Evolutionary conservation across 1,139 yeast genomes (phyloP), one percentile per base, ranked within the genome.

Genomic region (Pichia sp.): DNA sequence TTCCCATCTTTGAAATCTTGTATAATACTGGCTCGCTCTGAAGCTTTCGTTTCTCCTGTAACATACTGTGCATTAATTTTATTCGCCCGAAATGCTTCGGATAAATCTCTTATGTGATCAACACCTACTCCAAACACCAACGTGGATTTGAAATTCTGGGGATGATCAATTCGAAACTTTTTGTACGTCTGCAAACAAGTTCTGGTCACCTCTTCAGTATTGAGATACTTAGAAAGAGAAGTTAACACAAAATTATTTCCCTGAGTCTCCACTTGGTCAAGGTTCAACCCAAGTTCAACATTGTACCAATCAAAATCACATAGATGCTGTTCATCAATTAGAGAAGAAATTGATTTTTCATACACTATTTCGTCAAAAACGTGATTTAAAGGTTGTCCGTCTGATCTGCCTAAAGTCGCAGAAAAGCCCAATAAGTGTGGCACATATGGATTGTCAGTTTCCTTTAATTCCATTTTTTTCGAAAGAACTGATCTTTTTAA

Each of bases 81-180:
- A 46, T 72, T 65, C 0, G 59, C 52, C 36, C 75, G 75, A 52
- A 90, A 79, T 3, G 73, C 61, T 0, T 69, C 68, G 44, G 82
- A 73, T 10, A 90, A 56, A 0, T 72, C 65, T 38, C 65, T 64
- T 52, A 88, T 81, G 59, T 90, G 97, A 1, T 67, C 65, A 11
- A 85, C 71, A 59, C 82, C 82, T 4, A 84, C 87, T 50, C 95
- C 86, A 60, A 92, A 92, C 3, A 87, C 68, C 41, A 92, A 64
- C 0, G 95, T 79, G 0, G 90, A 78, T 52, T 74, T 75, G 51
- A 80, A 69, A 0, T 57, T 48, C 44, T 58, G 62, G 1, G 43
- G 41, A 9, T 38, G 29, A 33, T 67, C 48, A 38, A 67, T 47
- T 42, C 63, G 60, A 44, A 79, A 62, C 40, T 72, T 67, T 8